Evolutionary conservation across 257 asterid species (phyloP), one percentile per base, ranked within the genome.

Genomic region (Plantago elongata): DNA sequence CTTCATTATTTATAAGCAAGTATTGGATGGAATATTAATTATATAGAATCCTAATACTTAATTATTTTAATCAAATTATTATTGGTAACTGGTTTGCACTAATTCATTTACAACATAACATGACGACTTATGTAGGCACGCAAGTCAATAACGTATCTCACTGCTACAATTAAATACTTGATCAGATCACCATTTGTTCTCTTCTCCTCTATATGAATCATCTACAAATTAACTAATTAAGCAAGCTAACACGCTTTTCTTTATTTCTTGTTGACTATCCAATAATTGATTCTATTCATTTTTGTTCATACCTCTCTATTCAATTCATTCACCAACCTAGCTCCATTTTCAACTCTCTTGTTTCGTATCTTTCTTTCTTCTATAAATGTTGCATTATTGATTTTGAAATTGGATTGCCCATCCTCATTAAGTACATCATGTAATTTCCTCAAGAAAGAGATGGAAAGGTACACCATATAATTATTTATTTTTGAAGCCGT

Each of bases 131-230:
- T 42, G 56, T 66, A 65, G 45, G 64, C 80, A 62, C 69, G 64
- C 45, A 75, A 78, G 77, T 79, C 84, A 75, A 75, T 69, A 78
- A 55, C 81, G 72, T 78, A 78, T 75, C 81, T 62, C 65, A 75
- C 69, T 72, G 16, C 15, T 55, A n/a, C 50, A 54, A 54, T 54
- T 10, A 11, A 9, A 10, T 3, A 52, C 27, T 54, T 15, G 4
- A 34, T 34, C 40, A 34, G 40, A 34, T 34, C 40, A 34, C 40
- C 27, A 22, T 22, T 22, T 22, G 27, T 22, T 22, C 27, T 22
- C 27, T 22, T 22, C n/a, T 2, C 38, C 5, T 34, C 7, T 34
- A 34, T 7, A 34, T 34, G 5, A 34, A 34, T 34, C 40, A 34
- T 34, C 40, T 34, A 5, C 40, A 4, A 34, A 34, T 34, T 34